Percentiles rank a stretch among this genome's conserved stretches.
Conservation (phyloP, 345 rosid genomes). For the Zanthoxylum bungeanum region DNA sequence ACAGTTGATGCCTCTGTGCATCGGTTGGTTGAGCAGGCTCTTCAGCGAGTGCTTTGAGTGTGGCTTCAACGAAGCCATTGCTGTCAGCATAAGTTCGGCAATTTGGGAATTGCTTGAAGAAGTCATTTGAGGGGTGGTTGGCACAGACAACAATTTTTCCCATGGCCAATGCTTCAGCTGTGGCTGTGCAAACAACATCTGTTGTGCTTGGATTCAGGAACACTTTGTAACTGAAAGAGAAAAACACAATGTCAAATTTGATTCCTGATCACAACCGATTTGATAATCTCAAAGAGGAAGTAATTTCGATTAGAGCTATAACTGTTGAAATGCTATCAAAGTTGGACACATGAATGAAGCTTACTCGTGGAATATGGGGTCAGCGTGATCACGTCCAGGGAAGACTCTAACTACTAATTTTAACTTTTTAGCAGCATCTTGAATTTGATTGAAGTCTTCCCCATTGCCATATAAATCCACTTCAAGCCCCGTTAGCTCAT, state of each 20-base stretch:
- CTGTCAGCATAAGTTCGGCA: constrained; percentile 55
- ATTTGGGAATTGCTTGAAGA: constrained; percentile 80
- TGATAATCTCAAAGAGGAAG: not conserved
- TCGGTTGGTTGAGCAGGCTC: constrained; percentile 64
- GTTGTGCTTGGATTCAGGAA: constrained; percentile 98
- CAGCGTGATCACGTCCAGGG: constrained; percentile 90
- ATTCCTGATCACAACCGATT: not conserved
- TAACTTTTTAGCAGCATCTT: constrained; percentile 59
- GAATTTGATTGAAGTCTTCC: constrained; percentile 76
- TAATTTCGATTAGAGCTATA: not conserved
- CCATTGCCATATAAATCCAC: constrained; percentile 85
- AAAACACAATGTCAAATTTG: not conserved
- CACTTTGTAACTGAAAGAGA: constrained; percentile 67
- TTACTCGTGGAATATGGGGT: constrained; percentile 84
- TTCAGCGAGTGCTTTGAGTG: constrained; percentile 55
- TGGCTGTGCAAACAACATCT: constrained; percentile 95
- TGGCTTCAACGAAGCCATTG: constrained; percentile 53
- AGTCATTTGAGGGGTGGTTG: constrained; percentile 46
- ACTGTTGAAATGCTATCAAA: not conserved
- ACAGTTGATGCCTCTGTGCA: constrained; percentile 61
- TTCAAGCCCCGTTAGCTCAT: constrained; percentile 63
- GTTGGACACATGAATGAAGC: constrained; percentile 25
- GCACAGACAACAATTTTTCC: constrained; percentile 76
- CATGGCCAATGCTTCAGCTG: constrained; percentile 98
- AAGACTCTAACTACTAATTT: constrained; percentile 55